Evolutionary conservation across 2,329 filamentous ascomycete genomes (phyloP).

Genomic region (Colletotrichum coccodes): DNA sequence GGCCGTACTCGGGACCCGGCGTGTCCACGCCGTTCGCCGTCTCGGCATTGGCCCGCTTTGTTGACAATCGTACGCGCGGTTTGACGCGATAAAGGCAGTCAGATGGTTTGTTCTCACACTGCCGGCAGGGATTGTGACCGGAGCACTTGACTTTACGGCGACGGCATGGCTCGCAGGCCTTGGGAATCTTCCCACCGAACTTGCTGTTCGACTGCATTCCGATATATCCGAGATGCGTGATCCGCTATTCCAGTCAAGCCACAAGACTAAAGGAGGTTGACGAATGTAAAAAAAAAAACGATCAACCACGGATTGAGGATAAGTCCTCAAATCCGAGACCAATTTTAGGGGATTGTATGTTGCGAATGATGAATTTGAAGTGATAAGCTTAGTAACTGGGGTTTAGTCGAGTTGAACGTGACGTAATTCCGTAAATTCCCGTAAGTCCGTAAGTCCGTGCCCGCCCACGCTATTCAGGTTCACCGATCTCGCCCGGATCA

Average conservation of each 20-base stretch:
- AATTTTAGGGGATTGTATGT: too few species aligned
- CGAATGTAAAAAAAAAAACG: too few species aligned
- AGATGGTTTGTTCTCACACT: conserved; percentile 30
- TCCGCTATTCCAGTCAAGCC: neutral
- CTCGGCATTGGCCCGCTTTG: conserved; percentile 46
- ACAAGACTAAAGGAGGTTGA: neutral
- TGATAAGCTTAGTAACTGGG: too few species aligned
- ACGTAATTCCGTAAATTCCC: too few species aligned
- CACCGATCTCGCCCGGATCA: too few species aligned
- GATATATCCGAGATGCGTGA: conserved; percentile 3
- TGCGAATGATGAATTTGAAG: too few species aligned
- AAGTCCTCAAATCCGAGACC: too few species aligned
- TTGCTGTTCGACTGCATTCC: conserved; percentile 16
- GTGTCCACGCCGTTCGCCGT: neutral
- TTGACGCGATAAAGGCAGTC: conserved; percentile 35
- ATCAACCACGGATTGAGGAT: too few species aligned
- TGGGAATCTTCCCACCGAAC: conserved; percentile 33
- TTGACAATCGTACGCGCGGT: conserved; percentile 19
- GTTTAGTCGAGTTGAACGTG: too few species aligned
- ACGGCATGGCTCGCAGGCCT: conserved; percentile 37
- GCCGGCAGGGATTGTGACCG: conserved; percentile 32
- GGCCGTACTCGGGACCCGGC: neutral
- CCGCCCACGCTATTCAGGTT: too few species aligned
- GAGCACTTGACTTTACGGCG: conserved; percentile 35
- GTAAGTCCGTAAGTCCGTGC: too few species aligned